Conservation (phyloP, 169 alveolate genomes). For the Plasmodium falciparum region DNA sequence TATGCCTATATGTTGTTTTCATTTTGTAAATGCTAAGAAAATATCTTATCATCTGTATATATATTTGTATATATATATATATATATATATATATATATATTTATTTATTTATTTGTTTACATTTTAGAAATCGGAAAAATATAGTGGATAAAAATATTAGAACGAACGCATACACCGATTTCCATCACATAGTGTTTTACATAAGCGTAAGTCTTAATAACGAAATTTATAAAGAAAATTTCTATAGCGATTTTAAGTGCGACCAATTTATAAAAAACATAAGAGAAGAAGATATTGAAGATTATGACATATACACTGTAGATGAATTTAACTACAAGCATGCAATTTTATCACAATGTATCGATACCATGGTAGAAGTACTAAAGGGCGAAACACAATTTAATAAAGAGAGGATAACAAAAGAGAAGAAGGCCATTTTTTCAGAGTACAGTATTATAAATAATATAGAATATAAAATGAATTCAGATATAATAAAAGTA, state of each 20-base stretch:
- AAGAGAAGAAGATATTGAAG: conserved; percentile 63
- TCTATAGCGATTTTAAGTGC: conserved; percentile 10
- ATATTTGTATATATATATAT: neutral
- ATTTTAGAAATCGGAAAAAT: conserved; percentile 22
- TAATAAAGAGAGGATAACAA: conserved; percentile 83
- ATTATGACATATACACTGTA: conserved; percentile 54
- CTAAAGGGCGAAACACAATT: conserved; percentile 83
- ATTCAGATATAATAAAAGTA: conserved; percentile 86
- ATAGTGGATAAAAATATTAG: conserved; percentile 81
- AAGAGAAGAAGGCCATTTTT: conserved; percentile 89
- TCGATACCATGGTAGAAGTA: conserved; percentile 73
- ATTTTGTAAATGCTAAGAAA: too few species aligned
- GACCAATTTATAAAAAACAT: conserved; percentile 27
- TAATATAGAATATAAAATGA: conserved; percentile 87
- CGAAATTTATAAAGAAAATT: conserved; percentile 44
- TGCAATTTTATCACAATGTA: conserved; percentile 59
- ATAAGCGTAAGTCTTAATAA: conserved; percentile 82
- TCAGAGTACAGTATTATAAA: conserved; percentile 89
- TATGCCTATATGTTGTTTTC: neutral
- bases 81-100: neutral
- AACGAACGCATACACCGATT: conserved; percentile 91
- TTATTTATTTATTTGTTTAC: neutral
- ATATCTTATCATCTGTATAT: neutral
- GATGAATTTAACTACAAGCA: conserved; percentile 76
- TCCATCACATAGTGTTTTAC: conserved; percentile 90